Conservation (phyloP, 2,329 filamentous ascomycete genomes). For the Hypoxylon sp. region DNA sequence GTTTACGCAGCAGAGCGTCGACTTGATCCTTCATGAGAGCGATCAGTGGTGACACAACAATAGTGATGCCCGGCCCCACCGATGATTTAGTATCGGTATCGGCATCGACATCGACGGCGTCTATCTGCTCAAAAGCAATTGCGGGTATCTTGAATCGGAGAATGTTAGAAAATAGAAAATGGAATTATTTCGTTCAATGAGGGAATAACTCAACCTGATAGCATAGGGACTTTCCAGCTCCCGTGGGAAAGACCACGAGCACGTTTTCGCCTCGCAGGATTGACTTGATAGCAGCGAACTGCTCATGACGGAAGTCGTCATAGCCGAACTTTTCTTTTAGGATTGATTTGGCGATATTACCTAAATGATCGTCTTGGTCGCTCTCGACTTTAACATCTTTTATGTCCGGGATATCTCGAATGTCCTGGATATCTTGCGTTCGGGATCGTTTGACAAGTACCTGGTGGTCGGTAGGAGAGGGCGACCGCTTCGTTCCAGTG, state of each 20-base stretch:
- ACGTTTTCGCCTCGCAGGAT: conserved; percentile 52
- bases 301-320: conserved; percentile 54
- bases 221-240: conserved; percentile 60
- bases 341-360: conserved; percentile 36
- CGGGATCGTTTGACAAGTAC: conserved; percentile 14
- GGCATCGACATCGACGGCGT: conserved; percentile 44
- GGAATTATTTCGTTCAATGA: not conserved
- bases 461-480: conserved; percentile 7
- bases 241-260: conserved; percentile 57
- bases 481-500: conserved; percentile 27
- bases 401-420: too few species aligned
- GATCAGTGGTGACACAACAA: conserved; percentile 65
- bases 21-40: conserved; percentile 70
- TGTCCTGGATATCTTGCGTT: conserved; percentile 6
- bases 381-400: conserved; percentile 1
- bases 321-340: conserved; percentile 52
- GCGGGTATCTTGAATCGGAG: conserved; percentile 57
- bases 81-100: too few species aligned
- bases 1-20: conserved; percentile 59
- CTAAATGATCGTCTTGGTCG: conserved; percentile 31
- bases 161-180: too few species aligned
- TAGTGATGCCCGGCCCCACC: conserved; percentile 58
- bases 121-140: conserved; percentile 56
- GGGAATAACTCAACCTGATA: conserved; percentile 52
- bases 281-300: conserved; percentile 52